Evolutionary conservation across 805 yeast genomes (phyloP), one percentile per base, ranked within the genome.

Genomic region (Kluyveromyces siamensis): DNA sequence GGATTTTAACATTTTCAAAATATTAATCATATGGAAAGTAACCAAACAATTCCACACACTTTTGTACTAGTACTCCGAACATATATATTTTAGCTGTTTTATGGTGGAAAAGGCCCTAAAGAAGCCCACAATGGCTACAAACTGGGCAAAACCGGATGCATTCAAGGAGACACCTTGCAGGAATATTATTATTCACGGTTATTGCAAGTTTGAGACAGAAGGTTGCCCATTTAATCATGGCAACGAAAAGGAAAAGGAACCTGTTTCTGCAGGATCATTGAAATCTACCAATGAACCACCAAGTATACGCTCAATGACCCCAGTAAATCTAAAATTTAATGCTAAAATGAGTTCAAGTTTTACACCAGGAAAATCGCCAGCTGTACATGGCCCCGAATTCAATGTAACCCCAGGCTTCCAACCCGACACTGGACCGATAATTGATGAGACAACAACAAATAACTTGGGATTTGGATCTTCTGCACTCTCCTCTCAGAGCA

Each of bases 171-270:
- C 87, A 27, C 89, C 84, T 48, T 88, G 96, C 68, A 76, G 89
- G 63, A 88, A 88, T 59, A 81, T 87, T 48, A 79, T 83, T 44
- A 86, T 87, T 35, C 88, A 87, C 69, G 96, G 96, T 3, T 87
- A 76, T 59, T 88, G 96, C 71, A 87, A 87, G 63, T 87, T 77
- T 68, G 89, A 86, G 57, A 84, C 84, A 55, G 87, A 87, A 58
- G 96, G 96, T 10, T 88, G 96, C 62, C 84, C 83, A 2, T 88
- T 87, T 61, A 80, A 79, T 45, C 95, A 87, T 63, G 84, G 77
- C 50, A 67, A 62, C 38, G 71, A 68, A 43, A 59, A 61, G 27
- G 40, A 37, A 40, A 35, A 21, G n/a, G 43, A 21, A 19, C 40
- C 46, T n/a, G 46, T 48, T 18, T 11, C 45, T 18, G 14, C 27